phyloP scores from a whole-genome alignment of 2,329 filamentous ascomycete species.

The Penicillium sp. region DNA sequence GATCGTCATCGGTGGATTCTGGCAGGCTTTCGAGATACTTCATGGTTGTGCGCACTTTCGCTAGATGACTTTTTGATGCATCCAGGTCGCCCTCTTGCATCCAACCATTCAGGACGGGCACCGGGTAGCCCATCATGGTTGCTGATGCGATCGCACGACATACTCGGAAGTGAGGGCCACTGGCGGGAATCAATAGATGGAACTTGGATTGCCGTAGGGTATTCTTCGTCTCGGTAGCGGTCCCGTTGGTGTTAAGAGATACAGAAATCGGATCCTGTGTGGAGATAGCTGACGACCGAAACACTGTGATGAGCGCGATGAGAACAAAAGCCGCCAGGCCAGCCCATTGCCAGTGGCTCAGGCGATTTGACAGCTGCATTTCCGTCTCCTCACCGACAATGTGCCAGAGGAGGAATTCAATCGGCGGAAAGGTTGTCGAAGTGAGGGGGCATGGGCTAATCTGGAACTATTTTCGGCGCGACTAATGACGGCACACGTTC shows the following conservation, averaged over 20 bases:
- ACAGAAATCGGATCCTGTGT: slow-evolving; percentile 1
- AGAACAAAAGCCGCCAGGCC: slow-evolving; percentile 10
- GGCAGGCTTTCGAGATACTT: slow-evolving; percentile 15
- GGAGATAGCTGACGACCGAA: slow-evolving; percentile 6
- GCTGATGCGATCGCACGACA: slow-evolving; percentile 17
- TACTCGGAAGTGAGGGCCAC: slow-evolving; percentile 15
- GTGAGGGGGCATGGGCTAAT: not conserved
- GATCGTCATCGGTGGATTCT: slow-evolving; percentile 15
- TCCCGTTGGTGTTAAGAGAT: not conserved
- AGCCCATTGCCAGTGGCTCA: slow-evolving; percentile 18
- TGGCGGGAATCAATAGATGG: slow-evolving; percentile 16
- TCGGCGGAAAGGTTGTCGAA: not conserved
- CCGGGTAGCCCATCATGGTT: slow-evolving; percentile 15
- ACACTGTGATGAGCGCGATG: slow-evolving; percentile 11
- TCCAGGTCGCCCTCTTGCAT: slow-evolving; percentile 18
- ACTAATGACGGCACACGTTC: not conserved
- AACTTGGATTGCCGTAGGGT: slow-evolving; percentile 11
- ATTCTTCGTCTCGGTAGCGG: not conserved
- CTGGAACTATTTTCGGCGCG: not conserved
- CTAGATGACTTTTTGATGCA: slow-evolving; percentile 17
- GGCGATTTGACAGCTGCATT: slow-evolving; percentile 8
- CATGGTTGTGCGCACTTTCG: slow-evolving; percentile 21
- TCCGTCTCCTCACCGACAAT: not conserved
- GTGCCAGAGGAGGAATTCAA: not conserved
- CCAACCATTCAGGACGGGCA: slow-evolving; percentile 20